These are phyloP conservation scores for Calonectria multiphialidica DNA, from an alignment of 2,329 filamentous ascomycete genomes.

Conservation along the genomic window DNA sequence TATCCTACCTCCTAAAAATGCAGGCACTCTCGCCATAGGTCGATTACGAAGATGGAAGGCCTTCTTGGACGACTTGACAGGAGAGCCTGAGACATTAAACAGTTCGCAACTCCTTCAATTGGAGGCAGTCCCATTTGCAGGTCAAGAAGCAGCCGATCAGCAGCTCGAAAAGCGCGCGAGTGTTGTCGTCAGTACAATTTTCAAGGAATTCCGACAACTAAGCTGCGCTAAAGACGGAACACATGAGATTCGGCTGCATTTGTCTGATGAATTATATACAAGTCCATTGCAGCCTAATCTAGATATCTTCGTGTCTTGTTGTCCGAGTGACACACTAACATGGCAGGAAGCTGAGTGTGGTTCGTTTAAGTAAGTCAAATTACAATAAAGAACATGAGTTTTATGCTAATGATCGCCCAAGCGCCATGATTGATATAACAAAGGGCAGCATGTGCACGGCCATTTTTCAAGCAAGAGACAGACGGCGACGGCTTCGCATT, in stretches of 20 bases:
- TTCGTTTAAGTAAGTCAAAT: neutral
- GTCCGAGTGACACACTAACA: neutral
- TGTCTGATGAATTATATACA: neutral
- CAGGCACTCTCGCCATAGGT: neutral
- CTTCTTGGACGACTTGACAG: neutral
- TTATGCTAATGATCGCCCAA: neutral
- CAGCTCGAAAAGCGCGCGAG: neutral
- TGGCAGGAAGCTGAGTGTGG: conserved; percentile 6
- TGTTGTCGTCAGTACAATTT: neutral
- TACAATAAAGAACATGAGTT: too few relatives aligned
- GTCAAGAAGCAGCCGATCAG: neutral
- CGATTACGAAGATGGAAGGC: neutral
- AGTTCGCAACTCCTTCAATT: neutral
- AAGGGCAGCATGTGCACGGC: neutral
- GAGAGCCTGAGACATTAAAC: neutral
- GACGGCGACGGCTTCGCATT: neutral
- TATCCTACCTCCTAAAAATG: neutral
- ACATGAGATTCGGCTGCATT: neutral
- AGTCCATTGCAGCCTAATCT: neutral
- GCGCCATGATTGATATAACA: neutral
- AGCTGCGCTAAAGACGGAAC: neutral
- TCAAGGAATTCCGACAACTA: neutral
- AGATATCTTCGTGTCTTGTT: neutral
- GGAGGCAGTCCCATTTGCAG: neutral
- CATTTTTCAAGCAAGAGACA: neutral